These are phyloP conservation scores for Xylariaceae sp. DNA, from an alignment of 2,329 filamentous ascomycete genomes.

Conservation along the genomic window DNA sequence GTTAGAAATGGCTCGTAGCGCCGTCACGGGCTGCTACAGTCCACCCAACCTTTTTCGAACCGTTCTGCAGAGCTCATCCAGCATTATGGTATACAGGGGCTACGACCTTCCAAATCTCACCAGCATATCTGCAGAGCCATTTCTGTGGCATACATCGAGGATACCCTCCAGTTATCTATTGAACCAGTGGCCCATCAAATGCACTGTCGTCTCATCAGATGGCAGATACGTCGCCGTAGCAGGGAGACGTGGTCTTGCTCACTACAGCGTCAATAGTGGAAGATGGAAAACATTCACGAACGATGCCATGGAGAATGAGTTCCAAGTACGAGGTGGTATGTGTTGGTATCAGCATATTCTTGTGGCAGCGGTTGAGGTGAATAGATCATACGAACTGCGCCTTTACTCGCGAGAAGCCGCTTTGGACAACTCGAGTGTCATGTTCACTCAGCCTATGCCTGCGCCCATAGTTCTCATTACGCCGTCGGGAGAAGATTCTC, in stretches of 20 bases:
- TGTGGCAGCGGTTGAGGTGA: slow-evolving; percentile 86
- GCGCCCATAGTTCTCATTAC: slow-evolving; percentile 88
- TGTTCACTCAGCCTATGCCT: slow-evolving; percentile 74
- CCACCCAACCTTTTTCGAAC: slow-evolving; percentile 87
- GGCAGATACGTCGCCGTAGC: slow-evolving; percentile 94
- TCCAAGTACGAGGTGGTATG: slow-evolving; percentile 91
- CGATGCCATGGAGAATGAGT: slow-evolving; percentile 77
- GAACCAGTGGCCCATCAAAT: slow-evolving; percentile 89
- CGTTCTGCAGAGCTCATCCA: slow-evolving; percentile 80
- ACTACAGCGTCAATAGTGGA: slow-evolving; percentile 92
- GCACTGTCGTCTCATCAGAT: slow-evolving; percentile 83
- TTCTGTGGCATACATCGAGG: slow-evolving; percentile 90
- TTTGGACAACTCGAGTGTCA: slow-evolving; percentile 66
- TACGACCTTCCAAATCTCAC: slow-evolving; percentile 89
- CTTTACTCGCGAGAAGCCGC: slow-evolving; percentile 84
- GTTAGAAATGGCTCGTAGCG: slow-evolving; percentile 88
- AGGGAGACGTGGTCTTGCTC: slow-evolving; percentile 84
- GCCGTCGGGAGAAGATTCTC: slow-evolving; percentile 85
- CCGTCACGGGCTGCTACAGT: slow-evolving; percentile 87
- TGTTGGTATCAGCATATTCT: slow-evolving; percentile 98
- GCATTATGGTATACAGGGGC: slow-evolving; percentile 87
- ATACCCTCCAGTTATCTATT: slow-evolving; percentile 81
- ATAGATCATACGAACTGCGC: slow-evolving; percentile 78
- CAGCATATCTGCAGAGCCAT: slow-evolving; percentile 85
- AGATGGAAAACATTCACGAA: slow-evolving; percentile 94